Base-by-base conservation (phyloP, 768 basidiomycete genomes). In the Amanita rimosa region DNA sequence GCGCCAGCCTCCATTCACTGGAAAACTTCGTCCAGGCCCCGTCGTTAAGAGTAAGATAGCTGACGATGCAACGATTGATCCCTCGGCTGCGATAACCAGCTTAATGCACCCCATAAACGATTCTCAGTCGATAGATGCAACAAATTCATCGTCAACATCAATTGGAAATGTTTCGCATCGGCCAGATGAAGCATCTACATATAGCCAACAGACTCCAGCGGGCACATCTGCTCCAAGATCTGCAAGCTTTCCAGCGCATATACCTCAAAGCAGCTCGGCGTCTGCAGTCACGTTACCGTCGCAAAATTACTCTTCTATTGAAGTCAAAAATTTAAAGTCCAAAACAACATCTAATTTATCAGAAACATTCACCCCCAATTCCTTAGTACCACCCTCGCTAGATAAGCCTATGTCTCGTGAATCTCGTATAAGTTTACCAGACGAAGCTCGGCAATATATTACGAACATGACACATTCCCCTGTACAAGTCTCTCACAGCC, bases 381-480 rank as follows among this genome's bases (percentile, higher is more conserved):
- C 24, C 4, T 13, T 22, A 16, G 21, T 36, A 13, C 16, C 17
- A 22, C 26, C 46, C 22, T 38, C 27, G 9, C 35, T 29, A 35
- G 26, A 47, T 34, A 38, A 14, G 26, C 2, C 33, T 4, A 54
- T 69, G 14, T 75, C 76, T n/a, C 75, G 81, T 48, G 81, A 82
- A 44, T 87, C 84, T 7, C 73, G 75, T 19, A 75, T 83, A 44
- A 78, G 81, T 29, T 69, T 88, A 33, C 83, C 87, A 1, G 85
- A 88, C 48, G 88, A 90, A 60, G 82, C 86, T 13, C 77, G 71
- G 53, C 78, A 75, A 42, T 88, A 85, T 57, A 81, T 86, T 49
- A 71, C 77, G 33, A 77, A 73, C 55, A 79, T 85, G 74, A 64
- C 64, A 33, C 84, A 86, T 49, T 81, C 79, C 4, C 81, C 85